These are phyloP conservation scores for Geum urbanum DNA, from an alignment of 306 rosid species.

Conservation along the genomic window DNA sequence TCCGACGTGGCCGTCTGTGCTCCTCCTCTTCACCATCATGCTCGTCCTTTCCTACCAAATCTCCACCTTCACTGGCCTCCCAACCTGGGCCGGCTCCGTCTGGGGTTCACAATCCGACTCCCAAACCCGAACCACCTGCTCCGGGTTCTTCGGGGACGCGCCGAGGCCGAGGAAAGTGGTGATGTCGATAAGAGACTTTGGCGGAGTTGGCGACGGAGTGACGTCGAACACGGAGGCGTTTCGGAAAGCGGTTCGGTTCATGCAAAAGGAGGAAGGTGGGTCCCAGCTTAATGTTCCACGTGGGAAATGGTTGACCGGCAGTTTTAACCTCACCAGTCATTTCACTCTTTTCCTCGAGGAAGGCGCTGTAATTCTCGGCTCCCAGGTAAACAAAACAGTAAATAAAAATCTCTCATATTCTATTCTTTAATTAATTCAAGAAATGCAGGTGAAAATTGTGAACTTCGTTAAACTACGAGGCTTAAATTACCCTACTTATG, in stretches of 20 bases:
- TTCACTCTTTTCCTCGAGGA: constrained; percentile 78
- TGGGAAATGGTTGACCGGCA: constrained; percentile 80
- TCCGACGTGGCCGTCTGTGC: constrained; percentile 42
- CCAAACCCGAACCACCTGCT: constrained; percentile 22
- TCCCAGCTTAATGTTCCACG: constrained; percentile 65
- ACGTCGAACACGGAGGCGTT: constrained; percentile 75
- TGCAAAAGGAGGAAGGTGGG: constrained; percentile 72
- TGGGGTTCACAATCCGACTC: neutral
- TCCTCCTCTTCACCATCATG: constrained; percentile 47
- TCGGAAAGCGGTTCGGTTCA: constrained; percentile 49
- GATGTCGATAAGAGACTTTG: constrained; percentile 68
- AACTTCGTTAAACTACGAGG: no score
- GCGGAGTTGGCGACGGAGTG: constrained; percentile 73
- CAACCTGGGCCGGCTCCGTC: constrained; percentile 21
- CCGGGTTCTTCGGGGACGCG: constrained; percentile 31
- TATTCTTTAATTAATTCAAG: neutral
- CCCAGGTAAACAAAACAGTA: constrained; percentile 49
- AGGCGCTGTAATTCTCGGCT: constrained; percentile 65
- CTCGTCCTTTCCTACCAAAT: constrained; percentile 49
- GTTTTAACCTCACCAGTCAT: constrained; percentile 86
- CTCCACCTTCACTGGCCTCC: constrained; percentile 36
- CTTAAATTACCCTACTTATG: no score
- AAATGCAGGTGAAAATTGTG: neutral
- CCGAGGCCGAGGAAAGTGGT: constrained; percentile 31
- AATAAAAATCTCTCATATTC: neutral